Percentiles rank a stretch among this genome's conserved stretches.
These are phyloP conservation scores for Carex kokanica DNA, from an alignment of 176 grass and related monocot species.

Conservation along the genomic window DNA sequence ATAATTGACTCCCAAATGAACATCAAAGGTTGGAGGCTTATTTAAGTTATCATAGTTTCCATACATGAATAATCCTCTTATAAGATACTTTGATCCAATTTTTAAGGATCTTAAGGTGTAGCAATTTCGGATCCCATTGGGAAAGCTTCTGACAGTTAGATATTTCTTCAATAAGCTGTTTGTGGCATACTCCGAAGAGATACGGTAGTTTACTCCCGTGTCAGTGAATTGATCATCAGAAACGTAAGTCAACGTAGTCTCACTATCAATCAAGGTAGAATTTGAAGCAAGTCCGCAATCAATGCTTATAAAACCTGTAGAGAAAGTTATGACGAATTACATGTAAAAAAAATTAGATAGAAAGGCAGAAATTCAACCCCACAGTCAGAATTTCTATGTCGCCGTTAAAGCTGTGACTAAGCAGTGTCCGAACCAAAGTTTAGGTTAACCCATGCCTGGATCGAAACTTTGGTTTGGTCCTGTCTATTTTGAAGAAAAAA, in stretches of 20 bases:
- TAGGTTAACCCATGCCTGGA: too few species aligned
- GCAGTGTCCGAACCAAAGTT: too few species aligned
- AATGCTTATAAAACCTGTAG: slow-evolving; percentile 64
- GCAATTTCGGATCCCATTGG: too few species aligned
- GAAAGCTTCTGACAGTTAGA: slow-evolving; percentile 33
- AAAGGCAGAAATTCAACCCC: neutral
- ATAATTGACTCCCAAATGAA: slow-evolving; percentile 43
- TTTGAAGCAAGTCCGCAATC: slow-evolving; percentile 43
- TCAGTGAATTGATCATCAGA: slow-evolving; percentile 47
- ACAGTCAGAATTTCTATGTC: too few species aligned
- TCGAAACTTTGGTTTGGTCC: too few species aligned
- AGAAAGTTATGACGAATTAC: neutral
- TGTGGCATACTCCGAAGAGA: slow-evolving; percentile 27
- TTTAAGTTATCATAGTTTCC: slow-evolving; percentile 48
- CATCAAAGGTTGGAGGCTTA: slow-evolving; percentile 41
- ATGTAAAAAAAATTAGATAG: neutral
- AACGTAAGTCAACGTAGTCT: slow-evolving; percentile 34
- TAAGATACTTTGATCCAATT: slow-evolving; percentile 44
- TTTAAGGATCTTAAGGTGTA: slow-evolving; percentile 44
- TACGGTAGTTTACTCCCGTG: slow-evolving; percentile 39
- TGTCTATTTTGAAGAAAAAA: too few species aligned
- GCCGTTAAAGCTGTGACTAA: too few species aligned
- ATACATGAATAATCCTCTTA: slow-evolving; percentile 49
- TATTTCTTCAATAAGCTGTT: neutral
- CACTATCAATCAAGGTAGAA: slow-evolving; percentile 16